phyloP scores from a whole-genome alignment of 2,329 filamentous ascomycete genomes.

The Paradendryphiella salina region DNA sequence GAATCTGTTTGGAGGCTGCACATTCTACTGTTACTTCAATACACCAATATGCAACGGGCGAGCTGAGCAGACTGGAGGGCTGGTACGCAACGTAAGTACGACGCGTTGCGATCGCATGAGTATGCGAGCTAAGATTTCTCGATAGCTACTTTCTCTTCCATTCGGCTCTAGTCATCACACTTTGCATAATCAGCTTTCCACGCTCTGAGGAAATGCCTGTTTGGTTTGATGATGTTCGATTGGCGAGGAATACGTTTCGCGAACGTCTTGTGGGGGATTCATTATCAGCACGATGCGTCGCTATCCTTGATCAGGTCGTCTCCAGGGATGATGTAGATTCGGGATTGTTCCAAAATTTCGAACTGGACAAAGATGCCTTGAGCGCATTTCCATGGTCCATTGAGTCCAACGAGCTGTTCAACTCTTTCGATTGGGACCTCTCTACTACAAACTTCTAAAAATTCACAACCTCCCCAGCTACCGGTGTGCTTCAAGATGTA shows the following conservation, averaged over 20 bases:
- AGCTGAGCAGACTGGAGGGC: slow-evolving; percentile 27
- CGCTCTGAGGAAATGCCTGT: slow-evolving; percentile 14
- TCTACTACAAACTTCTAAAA: slow-evolving; percentile 20
- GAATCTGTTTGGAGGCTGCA: slow-evolving; percentile 31
- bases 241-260: slow-evolving; percentile 27
- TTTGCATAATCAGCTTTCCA: slow-evolving; percentile 34
- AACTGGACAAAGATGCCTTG: slow-evolving; percentile 25
- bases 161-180: slow-evolving; percentile 28
- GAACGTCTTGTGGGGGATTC: slow-evolving; percentile 29
- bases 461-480: background rate
- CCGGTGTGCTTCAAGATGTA: background rate
- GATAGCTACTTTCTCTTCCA: slow-evolving; percentile 33
- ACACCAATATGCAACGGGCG: slow-evolving; percentile 26
- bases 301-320: slow-evolving; percentile 31
- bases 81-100: slow-evolving; percentile 34
- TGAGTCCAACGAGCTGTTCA: slow-evolving; percentile 31
- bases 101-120: background rate
- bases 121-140: background rate
- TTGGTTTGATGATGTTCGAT: slow-evolving; percentile 29
- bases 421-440: slow-evolving; percentile 33
- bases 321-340: slow-evolving; percentile 24
- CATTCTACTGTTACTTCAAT: slow-evolving; percentile 31
- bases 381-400: slow-evolving; percentile 33
- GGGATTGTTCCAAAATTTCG: slow-evolving; percentile 21
- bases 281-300: slow-evolving; percentile 31